These are phyloP conservation scores for Smithsoniella earleae DNA, from an alignment of 163 green algal species.

Conservation along the genomic window DNA sequence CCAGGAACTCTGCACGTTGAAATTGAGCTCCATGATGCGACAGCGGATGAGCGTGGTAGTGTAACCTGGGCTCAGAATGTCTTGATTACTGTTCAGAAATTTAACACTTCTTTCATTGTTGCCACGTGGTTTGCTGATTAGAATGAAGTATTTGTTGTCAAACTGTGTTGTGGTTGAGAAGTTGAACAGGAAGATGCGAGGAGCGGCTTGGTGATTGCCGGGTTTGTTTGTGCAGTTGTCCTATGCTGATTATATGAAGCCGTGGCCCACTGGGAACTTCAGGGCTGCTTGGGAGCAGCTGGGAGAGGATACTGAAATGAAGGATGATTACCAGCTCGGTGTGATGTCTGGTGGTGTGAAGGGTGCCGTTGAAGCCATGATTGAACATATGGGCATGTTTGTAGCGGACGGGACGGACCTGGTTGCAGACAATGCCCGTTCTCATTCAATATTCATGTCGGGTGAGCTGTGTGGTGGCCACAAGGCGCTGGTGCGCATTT, in stretches of 20 bases:
- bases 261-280: conserved; percentile 68
- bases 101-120: too few species aligned
- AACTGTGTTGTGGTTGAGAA: too few species aligned
- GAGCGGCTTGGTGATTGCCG: too few species aligned
- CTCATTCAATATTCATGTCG: conserved; percentile 77
- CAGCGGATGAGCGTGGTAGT: too few species aligned
- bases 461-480: conserved; percentile 71
- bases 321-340: conserved; percentile 89
- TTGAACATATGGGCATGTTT: conserved; percentile 83
- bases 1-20: too few species aligned
- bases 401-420: conserved; percentile 78
- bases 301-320: conserved; percentile 59
- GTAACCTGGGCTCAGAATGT: too few species aligned
- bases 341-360: conserved; percentile 49
- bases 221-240: conserved; percentile 50
- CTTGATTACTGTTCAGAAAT: too few species aligned
- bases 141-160: too few species aligned
- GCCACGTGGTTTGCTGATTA: too few species aligned
- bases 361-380: conserved; percentile 85
- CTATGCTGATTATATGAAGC: conserved; percentile 76
- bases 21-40: too few species aligned
- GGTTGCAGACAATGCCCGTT: conserved; percentile 88
- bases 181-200: too few species aligned
- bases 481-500: conserved; percentile 59
- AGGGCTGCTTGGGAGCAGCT: conserved; percentile 77